Conservation (phyloP, 441 rosid genomes). For the Macaranga tanarius region DNA sequence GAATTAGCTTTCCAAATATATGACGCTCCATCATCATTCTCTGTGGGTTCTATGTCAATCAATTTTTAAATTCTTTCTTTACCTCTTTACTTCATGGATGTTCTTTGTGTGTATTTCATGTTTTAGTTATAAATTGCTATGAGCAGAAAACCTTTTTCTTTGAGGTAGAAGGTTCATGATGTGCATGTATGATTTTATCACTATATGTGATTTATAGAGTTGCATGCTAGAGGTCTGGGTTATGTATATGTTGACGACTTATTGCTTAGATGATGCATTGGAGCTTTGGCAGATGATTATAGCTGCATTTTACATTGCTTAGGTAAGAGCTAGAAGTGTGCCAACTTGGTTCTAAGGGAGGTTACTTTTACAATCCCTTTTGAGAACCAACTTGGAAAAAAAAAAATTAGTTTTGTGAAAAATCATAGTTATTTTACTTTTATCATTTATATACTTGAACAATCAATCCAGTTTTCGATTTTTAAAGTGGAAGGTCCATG, state of each 20-base stretch:
- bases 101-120: slow-evolving; percentile 11
- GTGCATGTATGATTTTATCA: background rate
- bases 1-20: slow-evolving; percentile 82
- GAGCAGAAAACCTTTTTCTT: background rate
- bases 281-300: slow-evolving; percentile 7
- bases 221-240: background rate
- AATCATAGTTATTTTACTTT: background rate
- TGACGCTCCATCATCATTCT: slow-evolving; percentile 90
- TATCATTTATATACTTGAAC: background rate
- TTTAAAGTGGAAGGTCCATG: background rate
- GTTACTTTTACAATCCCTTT: background rate
- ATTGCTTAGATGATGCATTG: background rate
- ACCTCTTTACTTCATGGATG: slow-evolving; percentile 21
- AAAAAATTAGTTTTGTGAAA: background rate
- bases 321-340: background rate
- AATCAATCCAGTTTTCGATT: background rate
- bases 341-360: background rate
- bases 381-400: slow-evolving; percentile 1
- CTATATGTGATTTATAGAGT: background rate
- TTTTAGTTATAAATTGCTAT: slow-evolving; percentile 5
- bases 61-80: slow-evolving; percentile 20
- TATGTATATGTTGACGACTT: slow-evolving; percentile 7
- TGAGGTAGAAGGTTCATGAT: slow-evolving; percentile 5
- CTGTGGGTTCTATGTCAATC: slow-evolving; percentile 54
- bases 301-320: background rate